Percentiles rank a stretch among this genome's conserved stretches.
Evolutionary conservation across 345 rosid genomes (phyloP).

Genomic region (Syzygium grande): DNA sequence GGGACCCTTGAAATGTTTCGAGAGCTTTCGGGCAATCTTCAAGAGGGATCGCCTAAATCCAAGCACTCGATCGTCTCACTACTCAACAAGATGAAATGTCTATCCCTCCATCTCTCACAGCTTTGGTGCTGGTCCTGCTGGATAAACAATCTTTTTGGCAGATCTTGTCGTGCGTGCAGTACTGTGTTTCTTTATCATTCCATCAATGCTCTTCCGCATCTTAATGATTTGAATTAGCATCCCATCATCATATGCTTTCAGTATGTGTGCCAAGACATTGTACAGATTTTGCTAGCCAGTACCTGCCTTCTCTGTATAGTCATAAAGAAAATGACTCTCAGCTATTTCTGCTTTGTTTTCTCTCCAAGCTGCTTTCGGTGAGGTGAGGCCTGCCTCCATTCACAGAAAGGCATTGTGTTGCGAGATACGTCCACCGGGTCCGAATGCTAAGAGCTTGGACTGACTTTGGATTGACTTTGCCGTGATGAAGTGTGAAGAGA

Average conservation of each 20-base stretch:
- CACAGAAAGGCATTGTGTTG: not conserved
- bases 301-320: not conserved
- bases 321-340: not conserved
- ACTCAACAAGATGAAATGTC: constrained; percentile 26
- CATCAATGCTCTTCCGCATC: not conserved
- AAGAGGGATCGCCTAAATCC: constrained; percentile 43
- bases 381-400: not conserved
- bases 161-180: not conserved
- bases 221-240: not conserved
- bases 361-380: not conserved
- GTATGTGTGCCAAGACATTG: not conserved
- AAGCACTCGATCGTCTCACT: constrained; percentile 46
- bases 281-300: not conserved
- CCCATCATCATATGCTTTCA: not conserved
- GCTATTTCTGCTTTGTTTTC: not conserved
- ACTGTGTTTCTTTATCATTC: not conserved
- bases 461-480: not conserved
- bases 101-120: not conserved
- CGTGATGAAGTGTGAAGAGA: not conserved
- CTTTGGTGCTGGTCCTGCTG: not conserved
- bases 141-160: not conserved
- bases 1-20: constrained; percentile 40
- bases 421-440: not conserved
- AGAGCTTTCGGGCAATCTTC: constrained; percentile 25
- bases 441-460: not conserved